Conservation (phyloP, 1,139 yeast genomes). For the Sugiyamaella paludigena region DNA sequence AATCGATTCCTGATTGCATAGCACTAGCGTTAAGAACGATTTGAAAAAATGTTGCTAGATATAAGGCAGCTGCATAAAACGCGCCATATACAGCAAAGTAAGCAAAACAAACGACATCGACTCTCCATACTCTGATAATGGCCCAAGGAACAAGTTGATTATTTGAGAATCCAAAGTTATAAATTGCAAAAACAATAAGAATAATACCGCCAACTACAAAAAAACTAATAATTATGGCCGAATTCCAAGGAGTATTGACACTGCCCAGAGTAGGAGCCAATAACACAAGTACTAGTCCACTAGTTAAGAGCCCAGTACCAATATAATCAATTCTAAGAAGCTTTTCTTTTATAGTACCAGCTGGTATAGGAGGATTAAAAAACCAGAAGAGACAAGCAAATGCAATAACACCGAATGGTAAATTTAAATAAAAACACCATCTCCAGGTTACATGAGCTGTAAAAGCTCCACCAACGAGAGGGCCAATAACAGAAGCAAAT, state of each 20-base stretch:
- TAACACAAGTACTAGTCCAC: constrained; percentile 45
- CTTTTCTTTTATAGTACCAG: constrained; percentile 39
- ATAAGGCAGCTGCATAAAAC: constrained; percentile 46
- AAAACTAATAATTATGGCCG: constrained; percentile 53
- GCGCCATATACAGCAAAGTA: constrained; percentile 43
- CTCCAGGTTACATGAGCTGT: constrained; percentile 63
- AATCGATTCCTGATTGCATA: constrained; percentile 54
- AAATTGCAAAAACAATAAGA: constrained; percentile 43
- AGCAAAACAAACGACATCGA: constrained; percentile 41
- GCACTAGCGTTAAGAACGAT: constrained; percentile 48
- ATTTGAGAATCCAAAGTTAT: constrained; percentile 47
- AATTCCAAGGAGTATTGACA: constrained; percentile 45
- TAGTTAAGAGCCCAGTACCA: constrained; percentile 45
- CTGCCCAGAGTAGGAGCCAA: constrained; percentile 55
- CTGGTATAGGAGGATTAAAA: constrained; percentile 51
- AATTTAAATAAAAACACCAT: constrained; percentile 72
- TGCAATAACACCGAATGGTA: constrained; percentile 64
- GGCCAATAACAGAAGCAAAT: constrained; percentile 60
- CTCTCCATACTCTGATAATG: constrained; percentile 41
- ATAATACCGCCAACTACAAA: constrained; percentile 53
- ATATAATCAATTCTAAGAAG: constrained; percentile 46
- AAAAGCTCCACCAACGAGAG: constrained; percentile 62
- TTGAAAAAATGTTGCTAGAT: constrained; percentile 54
- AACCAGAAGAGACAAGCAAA: constrained; percentile 43
- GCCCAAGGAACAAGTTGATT: constrained; percentile 46